Base-by-base conservation (phyloP, 108 stramenopile genomes). In the Stephanodiscus minutulus region DNA sequence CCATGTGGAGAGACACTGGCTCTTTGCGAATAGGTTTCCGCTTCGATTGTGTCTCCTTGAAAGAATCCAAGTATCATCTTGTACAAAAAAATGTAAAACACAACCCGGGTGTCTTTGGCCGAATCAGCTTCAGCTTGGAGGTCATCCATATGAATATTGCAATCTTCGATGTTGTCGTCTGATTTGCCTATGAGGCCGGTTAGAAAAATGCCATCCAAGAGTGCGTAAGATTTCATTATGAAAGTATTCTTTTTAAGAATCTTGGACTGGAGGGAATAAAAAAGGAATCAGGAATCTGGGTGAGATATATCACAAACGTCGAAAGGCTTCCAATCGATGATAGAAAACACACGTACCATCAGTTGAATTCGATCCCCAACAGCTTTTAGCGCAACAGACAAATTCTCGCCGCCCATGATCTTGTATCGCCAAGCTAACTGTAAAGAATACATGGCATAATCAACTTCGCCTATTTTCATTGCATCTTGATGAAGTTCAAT, bases 381-480 rank as follows among this genome's bases (percentile, higher is more conserved):
- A 4, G 70, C 28, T 3, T 61, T 37, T 27, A 35, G 15, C 43
- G 61, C 21, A 21, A 49, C 13, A 0, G 70, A 52, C 48, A 71
- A 24, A 1, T 71, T 71, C 44, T 71, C 70, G 24, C 70, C 70
- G 1, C 52, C 58, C 29, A 60, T 49, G 11, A 71, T 25, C 3
- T 44, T 35, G 44, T 27, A 71, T 47, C 58, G 27, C 25, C 31
- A 61, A 59, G 46, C 36, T 7, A 61, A 48, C n/a, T 28, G 6
- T n/a, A 71, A 20, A 0, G 70, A 27, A 13, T 27, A 52, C 17
- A 71, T 71, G n/a, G 58, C 59, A 52, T 28, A 52, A n/a, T 61
- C 46, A 3, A 61, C 29, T 12, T 71, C 61, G 24, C 70, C 70
- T 6, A 61, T 29, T 22, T 41, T 44, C 59, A 61, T 60, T 10